phyloP scores from a whole-genome alignment of 1,284 basidiomycete genomes.

The Cryptococcus sp. region DNA sequence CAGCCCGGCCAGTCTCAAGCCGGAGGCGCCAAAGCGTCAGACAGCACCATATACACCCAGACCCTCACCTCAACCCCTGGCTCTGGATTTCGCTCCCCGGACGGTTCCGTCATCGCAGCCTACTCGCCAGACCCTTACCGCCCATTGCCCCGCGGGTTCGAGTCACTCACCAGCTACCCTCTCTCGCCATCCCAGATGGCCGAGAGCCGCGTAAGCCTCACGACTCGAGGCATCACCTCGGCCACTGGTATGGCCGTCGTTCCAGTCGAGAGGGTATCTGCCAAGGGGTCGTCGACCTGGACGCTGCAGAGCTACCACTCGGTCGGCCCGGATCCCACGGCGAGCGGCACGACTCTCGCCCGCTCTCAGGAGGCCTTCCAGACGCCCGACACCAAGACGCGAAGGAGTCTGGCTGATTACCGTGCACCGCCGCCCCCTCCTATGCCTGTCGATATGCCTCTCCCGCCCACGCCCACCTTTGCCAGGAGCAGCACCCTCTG shows the following conservation, averaged over 20 bases:
- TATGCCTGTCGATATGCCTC: conserved; percentile 31
- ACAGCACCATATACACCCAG: conserved; percentile 17
- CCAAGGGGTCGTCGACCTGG: conserved; percentile 23
- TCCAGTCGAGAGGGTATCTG: conserved; percentile 16
- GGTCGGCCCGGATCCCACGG: not conserved
- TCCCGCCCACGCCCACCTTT: conserved; percentile 34
- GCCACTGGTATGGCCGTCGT: conserved; percentile 16
- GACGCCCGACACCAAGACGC: conserved; percentile 11
- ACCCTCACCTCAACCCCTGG: conserved; percentile 18
- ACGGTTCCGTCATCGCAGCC: conserved; percentile 28
- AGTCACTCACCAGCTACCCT: conserved; percentile 30
- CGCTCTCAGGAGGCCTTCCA: conserved; percentile 2
- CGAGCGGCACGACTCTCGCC: not conserved
- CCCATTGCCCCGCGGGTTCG: conserved; percentile 30
- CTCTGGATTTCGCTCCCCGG: conserved; percentile 19
- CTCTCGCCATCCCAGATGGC: conserved; percentile 22
- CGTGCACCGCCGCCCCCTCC: conserved; percentile 37
- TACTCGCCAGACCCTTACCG: conserved; percentile 36
- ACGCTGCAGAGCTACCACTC: conserved; percentile 31
- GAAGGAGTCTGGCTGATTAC: not conserved
- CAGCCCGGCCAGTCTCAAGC: conserved; percentile 4
- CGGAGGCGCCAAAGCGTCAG: conserved; percentile 9
- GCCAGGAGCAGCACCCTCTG: conserved; percentile 23
- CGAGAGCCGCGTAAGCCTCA: conserved; percentile 11
- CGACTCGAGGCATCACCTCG: conserved; percentile 5